These are phyloP conservation scores for Flaveria sonorensis DNA, from an alignment of 129 eudicot species.

Conservation along the genomic window DNA sequence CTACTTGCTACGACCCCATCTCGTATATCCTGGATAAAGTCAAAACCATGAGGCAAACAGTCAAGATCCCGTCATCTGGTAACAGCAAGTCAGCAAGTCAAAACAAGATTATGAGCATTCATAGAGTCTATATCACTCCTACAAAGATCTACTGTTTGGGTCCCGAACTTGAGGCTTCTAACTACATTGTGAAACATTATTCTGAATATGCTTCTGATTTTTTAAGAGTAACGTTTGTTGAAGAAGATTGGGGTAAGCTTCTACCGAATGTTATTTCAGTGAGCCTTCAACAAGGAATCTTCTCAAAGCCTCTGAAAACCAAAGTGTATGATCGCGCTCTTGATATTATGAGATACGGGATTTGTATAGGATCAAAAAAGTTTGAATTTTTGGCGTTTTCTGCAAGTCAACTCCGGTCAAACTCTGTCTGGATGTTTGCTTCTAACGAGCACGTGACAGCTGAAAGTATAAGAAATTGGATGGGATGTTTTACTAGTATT, in stretches of 20 bases:
- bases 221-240: conserved; percentile 86
- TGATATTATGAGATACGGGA: conserved; percentile 70
- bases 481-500: conserved; percentile 88
- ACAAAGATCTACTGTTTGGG: conserved; percentile 80
- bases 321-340: conserved; percentile 61
- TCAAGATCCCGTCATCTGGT: conserved; percentile 40
- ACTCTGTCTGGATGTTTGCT: conserved; percentile 99
- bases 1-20: conserved; percentile 80
- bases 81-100: conserved; percentile 42
- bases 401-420: conserved; percentile 95
- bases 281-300: conserved; percentile 58
- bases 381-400: conserved; percentile 88
- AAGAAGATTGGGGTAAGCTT: conserved; percentile 94
- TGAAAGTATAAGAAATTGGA: conserved; percentile 81
- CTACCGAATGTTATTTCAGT: conserved; percentile 51
- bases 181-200: conserved; percentile 84
- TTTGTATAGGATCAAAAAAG: conserved; percentile 67
- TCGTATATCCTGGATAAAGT: conserved; percentile 42
- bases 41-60: conserved; percentile 30
- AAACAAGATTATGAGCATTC: conserved; percentile 78
- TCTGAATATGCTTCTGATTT: conserved; percentile 74
- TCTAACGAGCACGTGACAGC: conserved; percentile 75
- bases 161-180: conserved; percentile 90
- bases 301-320: conserved; percentile 68
- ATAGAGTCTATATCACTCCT: conserved; percentile 80